Evolutionary conservation across 129 eudicot species (phyloP), one percentile per base, ranked within the genome.

Genomic region (Chrysanthemum lavandulifolium): DNA sequence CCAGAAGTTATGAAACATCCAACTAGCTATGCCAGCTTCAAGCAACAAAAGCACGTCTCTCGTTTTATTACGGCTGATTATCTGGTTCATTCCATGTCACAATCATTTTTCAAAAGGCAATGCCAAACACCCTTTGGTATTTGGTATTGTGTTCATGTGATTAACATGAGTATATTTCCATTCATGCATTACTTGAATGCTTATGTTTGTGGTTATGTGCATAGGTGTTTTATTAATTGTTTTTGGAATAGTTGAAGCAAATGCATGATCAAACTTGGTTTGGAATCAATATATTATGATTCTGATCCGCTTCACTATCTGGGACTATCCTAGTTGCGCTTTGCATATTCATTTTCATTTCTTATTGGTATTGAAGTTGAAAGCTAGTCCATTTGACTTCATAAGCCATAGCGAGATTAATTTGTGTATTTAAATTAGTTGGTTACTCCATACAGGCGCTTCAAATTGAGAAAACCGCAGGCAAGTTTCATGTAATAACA

Each of bases 381-480:
- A 53, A 13, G 19, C 58, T 53, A 53, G 58, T 14, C 58, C n/a
- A 13, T 53, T 53, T 16, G 16, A 53, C 58, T 16, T 53, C 58
- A 53, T 53, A 53, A 53, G 58, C 8, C 58, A 16, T 14, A 53
- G 58, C 7, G 29, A 59, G 16, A 54, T 79, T 67, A 60, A 45
- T 36, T 15, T 74, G 9, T 61, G 8, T 65, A 18, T 72, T 48
- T 16, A 68, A 64, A 49, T 4, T 55, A 33, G 69, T 56, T 65
- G 31, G 51, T 69, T 47, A 49, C 33, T 52, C n/a, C 63, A n/a
- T 79, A 40, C 85, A 94, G 99, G 97, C 99, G 25, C 82, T 90
- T 64, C 99, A 90, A 67, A 61, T 86, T 15, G 97, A 90, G 52
- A 88, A 84, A 81, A 79, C 84, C 19, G 73, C 97, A 21, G 19